phyloP scores from a whole-genome alignment of 345 rosid species.

The Xanthoceras sorbifolium region DNA sequence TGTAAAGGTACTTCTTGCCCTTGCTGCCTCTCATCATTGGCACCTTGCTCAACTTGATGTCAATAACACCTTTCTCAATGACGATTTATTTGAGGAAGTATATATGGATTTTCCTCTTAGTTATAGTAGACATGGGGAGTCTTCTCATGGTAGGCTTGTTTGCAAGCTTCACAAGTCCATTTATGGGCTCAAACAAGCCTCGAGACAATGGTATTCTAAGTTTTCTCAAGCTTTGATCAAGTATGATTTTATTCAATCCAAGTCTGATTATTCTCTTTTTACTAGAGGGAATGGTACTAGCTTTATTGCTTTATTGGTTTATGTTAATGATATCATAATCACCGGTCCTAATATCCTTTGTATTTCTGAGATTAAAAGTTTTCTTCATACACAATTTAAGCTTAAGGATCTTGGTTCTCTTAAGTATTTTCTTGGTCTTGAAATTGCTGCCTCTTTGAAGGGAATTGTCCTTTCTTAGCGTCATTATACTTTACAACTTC shows the following conservation, averaged over 20 bases:
- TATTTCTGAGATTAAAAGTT: not conserved
- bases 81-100: not conserved
- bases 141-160: not conserved
- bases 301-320: not conserved
- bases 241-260: not conserved
- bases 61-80: too few relatives aligned
- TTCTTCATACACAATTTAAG: not conserved
- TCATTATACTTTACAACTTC: not conserved
- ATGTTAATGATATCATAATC: not conserved
- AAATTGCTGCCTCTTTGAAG: not conserved
- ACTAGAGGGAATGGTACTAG: not conserved
- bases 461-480: not conserved
- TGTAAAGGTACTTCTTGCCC: too few relatives aligned
- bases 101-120: not conserved
- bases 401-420: not conserved
- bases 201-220: not conserved
- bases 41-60: too few relatives aligned
- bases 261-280: not conserved
- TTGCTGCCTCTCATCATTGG: too few relatives aligned
- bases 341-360: rapidly evolving
- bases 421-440: not conserved
- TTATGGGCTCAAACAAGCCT: not conserved
- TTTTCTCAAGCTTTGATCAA: not conserved
- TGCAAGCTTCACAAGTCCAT: not conserved
- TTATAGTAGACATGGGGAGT: not conserved